Evolutionary conservation across 768 basidiomycete species (phyloP).

Genomic region (Mycena indigotica): DNA sequence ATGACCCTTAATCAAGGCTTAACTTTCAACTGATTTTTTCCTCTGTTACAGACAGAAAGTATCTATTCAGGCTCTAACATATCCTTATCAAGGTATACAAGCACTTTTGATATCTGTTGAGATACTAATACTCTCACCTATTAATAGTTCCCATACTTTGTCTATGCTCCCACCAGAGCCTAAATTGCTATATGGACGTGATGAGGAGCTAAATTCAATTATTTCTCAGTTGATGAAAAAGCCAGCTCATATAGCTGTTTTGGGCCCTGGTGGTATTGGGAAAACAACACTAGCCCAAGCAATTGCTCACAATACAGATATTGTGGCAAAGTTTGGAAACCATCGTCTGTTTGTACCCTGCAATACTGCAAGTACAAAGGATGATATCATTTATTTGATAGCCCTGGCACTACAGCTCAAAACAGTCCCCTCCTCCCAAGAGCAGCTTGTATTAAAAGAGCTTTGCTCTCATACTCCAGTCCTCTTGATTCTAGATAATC

Average conservation of each 20-base stretch:
- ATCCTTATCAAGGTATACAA: too few relatives aligned
- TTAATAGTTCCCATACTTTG: too few relatives aligned
- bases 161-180: constrained; percentile 10
- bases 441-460: background rate
- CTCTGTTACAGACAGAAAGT: too few relatives aligned
- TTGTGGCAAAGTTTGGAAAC: constrained; percentile 3
- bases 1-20: too few relatives aligned
- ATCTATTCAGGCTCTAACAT: too few relatives aligned
- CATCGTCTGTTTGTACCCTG: constrained; percentile 8
- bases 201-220: constrained; percentile 1
- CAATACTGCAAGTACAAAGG: constrained; percentile 2
- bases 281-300: constrained; percentile 11
- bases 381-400: background rate
- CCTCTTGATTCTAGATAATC: constrained; percentile 12
- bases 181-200: constrained; percentile 12
- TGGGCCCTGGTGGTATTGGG: constrained; percentile 16
- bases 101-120: too few relatives aligned
- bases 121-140: too few relatives aligned
- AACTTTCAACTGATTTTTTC: too few relatives aligned
- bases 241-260: background rate
- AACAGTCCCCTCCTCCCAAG: background rate
- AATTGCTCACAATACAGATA: background rate
- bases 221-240: constrained; percentile 4
- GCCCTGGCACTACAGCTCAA: background rate
- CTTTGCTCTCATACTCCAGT: background rate